Percentiles rank a stretch among this genome's conserved stretches.
Evolutionary conservation across 192 early-diverging fungal species (phyloP).

Genomic region (Coemansia sp.): DNA sequence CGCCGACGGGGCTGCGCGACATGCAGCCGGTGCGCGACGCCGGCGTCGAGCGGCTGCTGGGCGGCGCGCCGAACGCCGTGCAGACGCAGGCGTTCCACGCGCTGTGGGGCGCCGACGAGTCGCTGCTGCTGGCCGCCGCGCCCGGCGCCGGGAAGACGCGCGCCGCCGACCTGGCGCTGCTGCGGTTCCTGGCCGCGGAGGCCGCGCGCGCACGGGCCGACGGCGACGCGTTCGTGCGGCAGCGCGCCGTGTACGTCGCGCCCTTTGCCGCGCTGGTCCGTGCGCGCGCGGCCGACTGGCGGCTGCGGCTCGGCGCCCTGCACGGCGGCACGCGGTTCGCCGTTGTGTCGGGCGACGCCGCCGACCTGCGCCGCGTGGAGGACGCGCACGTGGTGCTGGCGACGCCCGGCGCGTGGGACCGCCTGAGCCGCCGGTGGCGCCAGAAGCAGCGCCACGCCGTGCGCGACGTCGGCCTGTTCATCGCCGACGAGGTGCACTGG

Average conservation of each 20-base stretch:
- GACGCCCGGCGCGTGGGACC: conserved; percentile 94
- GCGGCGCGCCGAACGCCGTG: conserved; percentile 78
- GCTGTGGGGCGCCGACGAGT: conserved; percentile 84
- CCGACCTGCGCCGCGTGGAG: conserved; percentile 86
- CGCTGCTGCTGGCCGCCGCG: conserved; percentile 87
- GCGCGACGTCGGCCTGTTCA: conserved; percentile 81
- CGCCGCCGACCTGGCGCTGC: conserved; percentile 91
- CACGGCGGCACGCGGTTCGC: conserved; percentile 82
- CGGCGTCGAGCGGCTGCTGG: conserved; percentile 61
- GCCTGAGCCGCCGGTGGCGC: conserved; percentile 91
- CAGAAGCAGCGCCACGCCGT: conserved; percentile 93
- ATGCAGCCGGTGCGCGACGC: conserved; percentile 79
- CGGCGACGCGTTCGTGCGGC: conserved; percentile 30
- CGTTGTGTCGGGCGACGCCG: conserved; percentile 75
- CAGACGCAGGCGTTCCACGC: conserved; percentile 96
- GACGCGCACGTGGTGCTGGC: conserved; percentile 87
- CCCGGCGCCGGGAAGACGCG: conserved; percentile 95
- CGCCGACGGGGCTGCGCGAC: conserved; percentile 94
- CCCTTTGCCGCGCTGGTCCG: conserved; percentile 86
- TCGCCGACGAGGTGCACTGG: conserved; percentile 94
- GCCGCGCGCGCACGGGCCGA: conserved; percentile 23
- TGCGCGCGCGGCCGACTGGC: conserved; percentile 78
- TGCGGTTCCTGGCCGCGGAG: conserved; percentile 73
- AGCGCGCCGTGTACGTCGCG: conserved; percentile 85
- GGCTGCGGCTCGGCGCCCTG: conserved; percentile 69